Evolutionary conservation across 306 rosid genomes (phyloP), one percentile per base, ranked within the genome.

Genomic region (Glycyrrhiza uralensis): DNA sequence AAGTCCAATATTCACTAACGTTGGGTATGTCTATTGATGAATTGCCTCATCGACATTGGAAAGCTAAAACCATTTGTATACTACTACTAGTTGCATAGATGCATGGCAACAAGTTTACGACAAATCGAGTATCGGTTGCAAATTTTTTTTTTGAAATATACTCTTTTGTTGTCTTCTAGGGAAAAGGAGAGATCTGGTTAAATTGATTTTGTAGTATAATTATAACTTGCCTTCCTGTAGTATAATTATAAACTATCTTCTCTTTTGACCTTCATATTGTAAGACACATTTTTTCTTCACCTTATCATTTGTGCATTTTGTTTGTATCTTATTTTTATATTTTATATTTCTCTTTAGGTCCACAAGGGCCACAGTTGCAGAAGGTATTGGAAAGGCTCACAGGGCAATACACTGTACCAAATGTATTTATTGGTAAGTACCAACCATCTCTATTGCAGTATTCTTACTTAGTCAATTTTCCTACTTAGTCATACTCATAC

Each of bases 341-440:
- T 38, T 39, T 56, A 2, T 71, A 35, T 61, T 55, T 77, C 44
- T 52, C 58, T 77, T 63, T 84, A 94, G 99, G 96, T 82, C 85
- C 93, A 71, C 99, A 94, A 84, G 99, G 99, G 73, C 97, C 97
- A 17, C 97, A 94, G 73, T 49, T 94, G 80, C 99, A 94, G 68
- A 91, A 91, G 83, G 74, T 78, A 22, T 82, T 94, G 78, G 96
- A 91, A 83, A 84, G 95, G 86, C 81, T 94, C 64, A 94, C 99
- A 5, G 99, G 97, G 17, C 99, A 94, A 64, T 75, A 82, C 74
- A 94, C 99, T 12, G 99, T 94, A 20, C 99, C 99, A n/a, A 94
- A 94, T 84, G 97, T 94, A 33, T 94, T 94, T 56, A 83, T 94
- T 35, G 99, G 99, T 94, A 24, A 72, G 85, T 54, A 15, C 1